Conservation (phyloP, 805 yeast genomes). For the Pichia membranifaciens region DNA sequence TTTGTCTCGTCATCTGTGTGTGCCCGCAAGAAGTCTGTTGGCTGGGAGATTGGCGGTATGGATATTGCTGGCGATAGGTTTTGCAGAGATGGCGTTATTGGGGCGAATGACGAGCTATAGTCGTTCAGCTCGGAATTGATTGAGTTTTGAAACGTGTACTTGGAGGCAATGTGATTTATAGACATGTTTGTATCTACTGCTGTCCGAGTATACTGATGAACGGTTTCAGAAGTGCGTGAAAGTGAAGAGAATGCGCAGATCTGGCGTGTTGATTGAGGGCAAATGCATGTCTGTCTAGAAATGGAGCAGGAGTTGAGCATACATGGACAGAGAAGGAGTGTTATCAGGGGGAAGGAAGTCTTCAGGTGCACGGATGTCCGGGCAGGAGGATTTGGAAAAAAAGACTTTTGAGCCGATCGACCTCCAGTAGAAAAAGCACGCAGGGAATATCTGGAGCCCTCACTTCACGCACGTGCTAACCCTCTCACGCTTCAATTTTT, state of each 20-base stretch:
- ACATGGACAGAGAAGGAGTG: too few species aligned
- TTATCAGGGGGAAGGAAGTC: too few species aligned
- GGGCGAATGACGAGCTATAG: constrained; percentile 9
- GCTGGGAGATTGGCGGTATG: constrained; percentile 80
- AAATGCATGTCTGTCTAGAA: background rate
- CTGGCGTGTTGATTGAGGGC: background rate
- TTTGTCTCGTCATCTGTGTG: constrained; percentile 93
- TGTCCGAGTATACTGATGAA: too few species aligned
- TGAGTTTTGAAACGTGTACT: constrained; percentile 24
- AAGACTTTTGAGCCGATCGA: too few species aligned
- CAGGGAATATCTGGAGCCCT: background rate
- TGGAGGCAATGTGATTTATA: constrained; percentile 26
- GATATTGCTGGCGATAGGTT: constrained; percentile 54
- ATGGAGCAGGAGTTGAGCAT: too few species aligned
- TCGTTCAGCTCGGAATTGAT: constrained; percentile 23
- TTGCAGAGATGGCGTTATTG: constrained; percentile 4
- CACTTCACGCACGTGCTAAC: background rate
- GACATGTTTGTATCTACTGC: constrained; percentile 25
- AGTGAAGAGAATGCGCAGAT: background rate
- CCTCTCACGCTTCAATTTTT: background rate
- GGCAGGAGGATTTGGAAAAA: too few species aligned
- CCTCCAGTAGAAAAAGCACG: background rate
- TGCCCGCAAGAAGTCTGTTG: constrained; percentile 91
- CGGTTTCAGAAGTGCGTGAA: background rate
- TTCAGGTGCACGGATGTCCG: too few species aligned